Evolutionary conservation across 208 protist genomes (phyloP), one percentile per base, ranked within the genome.

Genomic region (Crithidia mellificae): DNA sequence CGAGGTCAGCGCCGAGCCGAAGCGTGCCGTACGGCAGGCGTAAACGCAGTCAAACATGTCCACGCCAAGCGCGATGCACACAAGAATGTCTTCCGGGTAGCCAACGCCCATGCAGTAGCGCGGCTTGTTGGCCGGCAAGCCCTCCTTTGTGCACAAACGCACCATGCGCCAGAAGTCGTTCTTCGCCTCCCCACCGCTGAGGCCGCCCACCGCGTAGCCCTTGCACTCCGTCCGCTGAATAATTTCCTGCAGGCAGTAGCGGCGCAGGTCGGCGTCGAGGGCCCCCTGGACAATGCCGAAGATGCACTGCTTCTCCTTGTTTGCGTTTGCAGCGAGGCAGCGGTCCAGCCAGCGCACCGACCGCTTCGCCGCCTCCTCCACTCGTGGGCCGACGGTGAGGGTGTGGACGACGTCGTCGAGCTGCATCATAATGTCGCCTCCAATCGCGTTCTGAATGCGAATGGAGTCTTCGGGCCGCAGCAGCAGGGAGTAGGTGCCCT

Each of bases 41-140:
- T 97, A 99, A n/a, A 99, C 99, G 81, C 99, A 99, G 78, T 99
- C 99, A 66, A 99, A 99, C 98, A 99, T 99, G 79, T 99, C 99
- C 15, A 99, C 98, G 24, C 99, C 99, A 14, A 99, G 83, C 2
- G 96, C 96, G 12, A 96, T 92, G 74, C 98, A 99, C 19, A 99
- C 98, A 0, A 99, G 90, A 30, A 99, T 93, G 83, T 99, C 99
- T 27, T 98, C 83, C 17, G 99, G 96, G 69, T 99, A 99, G 7
- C 95, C 94, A 8, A 99, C 98, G 53, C 99, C 99, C 99, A 99
- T 99, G 50, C 95, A 95, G 78, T 99, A 99, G 14, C 98, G 76
- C 17, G 99, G 99, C 72, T 96, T 97, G 67, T 96, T 85, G 20
- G 86, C 63, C 17, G 94, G 94, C n/a, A 98, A 72, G 0, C 81